Percentiles rank a stretch among this genome's conserved stretches.
These are phyloP conservation scores for Annulohypoxylon maeteangense DNA, from an alignment of 495 filamentous ascomycete species.

Conservation along the genomic window DNA sequence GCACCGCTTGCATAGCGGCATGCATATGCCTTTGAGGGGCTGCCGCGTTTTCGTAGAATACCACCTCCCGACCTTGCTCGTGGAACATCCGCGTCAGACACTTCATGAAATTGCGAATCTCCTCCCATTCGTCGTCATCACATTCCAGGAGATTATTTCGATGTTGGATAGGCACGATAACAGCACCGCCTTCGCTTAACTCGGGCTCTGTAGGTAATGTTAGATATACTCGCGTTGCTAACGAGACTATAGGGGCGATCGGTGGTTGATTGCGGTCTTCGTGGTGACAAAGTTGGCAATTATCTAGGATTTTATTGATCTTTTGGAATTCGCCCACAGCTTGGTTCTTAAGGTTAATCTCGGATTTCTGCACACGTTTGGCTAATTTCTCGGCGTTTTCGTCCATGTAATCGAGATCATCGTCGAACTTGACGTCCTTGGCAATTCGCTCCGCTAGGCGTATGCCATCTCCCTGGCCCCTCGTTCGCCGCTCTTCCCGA, in stretches of 20 bases:
- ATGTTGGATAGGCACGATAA: conserved; percentile 91
- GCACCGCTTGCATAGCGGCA: conserved; percentile 86
- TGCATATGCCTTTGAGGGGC: conserved; percentile 80
- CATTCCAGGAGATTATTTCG: conserved; percentile 92
- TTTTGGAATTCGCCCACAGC: conserved; percentile 90
- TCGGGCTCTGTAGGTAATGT: conserved; percentile 93
- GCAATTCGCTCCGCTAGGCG: conserved; percentile 90
- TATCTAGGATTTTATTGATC: conserved; percentile 87
- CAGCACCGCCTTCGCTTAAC: conserved; percentile 80
- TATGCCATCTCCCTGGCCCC: conserved; percentile 82
- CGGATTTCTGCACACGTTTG: conserved; percentile 86
- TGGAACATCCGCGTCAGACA: conserved; percentile 91
- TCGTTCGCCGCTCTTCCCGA: conserved; percentile 85
- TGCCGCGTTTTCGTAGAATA: conserved; percentile 98
- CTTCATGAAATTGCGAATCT: conserved; percentile 99
- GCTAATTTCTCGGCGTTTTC: conserved; percentile 93
- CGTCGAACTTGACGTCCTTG: conserved; percentile 90
- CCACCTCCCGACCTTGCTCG: conserved; percentile 85
- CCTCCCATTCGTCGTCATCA: conserved; percentile 99
- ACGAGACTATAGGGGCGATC: conserved; percentile 87
- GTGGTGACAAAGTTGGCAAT: conserved; percentile 91
- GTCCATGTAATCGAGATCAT: conserved; percentile 96
- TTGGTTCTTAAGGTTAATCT: conserved; percentile 86
- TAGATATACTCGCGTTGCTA: conserved; percentile 87
- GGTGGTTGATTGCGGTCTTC: conserved; percentile 87